Conservation (phyloP, 371 early-diverging fungal species). For the Syncephalastrum monosporum region DNA sequence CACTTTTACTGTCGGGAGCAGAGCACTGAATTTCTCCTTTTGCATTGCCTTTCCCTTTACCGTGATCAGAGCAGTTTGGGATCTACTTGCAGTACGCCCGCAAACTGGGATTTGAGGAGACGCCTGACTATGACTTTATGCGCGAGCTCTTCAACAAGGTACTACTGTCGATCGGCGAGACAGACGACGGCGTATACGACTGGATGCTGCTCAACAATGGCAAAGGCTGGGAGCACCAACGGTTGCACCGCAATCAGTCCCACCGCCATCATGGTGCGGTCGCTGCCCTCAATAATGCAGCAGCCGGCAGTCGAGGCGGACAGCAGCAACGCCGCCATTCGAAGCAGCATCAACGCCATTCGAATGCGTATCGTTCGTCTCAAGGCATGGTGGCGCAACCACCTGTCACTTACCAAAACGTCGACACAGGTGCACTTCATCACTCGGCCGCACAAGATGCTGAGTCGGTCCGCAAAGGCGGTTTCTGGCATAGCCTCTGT, state of each 20-base stretch:
- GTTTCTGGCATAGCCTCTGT: slow-evolving; percentile 18
- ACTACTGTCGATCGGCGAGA: slow-evolving; percentile 68
- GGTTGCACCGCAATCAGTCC: slow-evolving; percentile 15
- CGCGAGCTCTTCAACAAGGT: slow-evolving; percentile 87
- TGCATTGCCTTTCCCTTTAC: slow-evolving; percentile 6
- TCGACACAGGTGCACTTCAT: slow-evolving; percentile 18
- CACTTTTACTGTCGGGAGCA: too few species aligned
- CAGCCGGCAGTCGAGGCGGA: slow-evolving; percentile 3
- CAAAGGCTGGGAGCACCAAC: slow-evolving; percentile 53
- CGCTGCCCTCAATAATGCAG: slow-evolving; percentile 21
- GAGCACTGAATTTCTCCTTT: not conserved
- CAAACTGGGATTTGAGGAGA: slow-evolving; percentile 92
- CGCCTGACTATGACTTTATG: slow-evolving; percentile 93
- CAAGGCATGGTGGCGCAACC: slow-evolving; percentile 14
- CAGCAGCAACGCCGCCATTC: slow-evolving; percentile 15
- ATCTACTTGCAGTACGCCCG: slow-evolving; percentile 86
- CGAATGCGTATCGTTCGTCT: slow-evolving; percentile 13
- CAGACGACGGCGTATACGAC: slow-evolving; percentile 92
- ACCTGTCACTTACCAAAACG: slow-evolving; percentile 22
- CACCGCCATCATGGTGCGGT: slow-evolving; percentile 19
- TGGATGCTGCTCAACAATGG: slow-evolving; percentile 83
- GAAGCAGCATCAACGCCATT: slow-evolving; percentile 12
- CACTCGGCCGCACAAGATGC: slow-evolving; percentile 18
- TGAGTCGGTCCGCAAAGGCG: slow-evolving; percentile 20
- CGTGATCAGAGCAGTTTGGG: slow-evolving; percentile 68